Conservation (phyloP, 1,284 basidiomycete species). For the Mrakiaceae sp. region DNA sequence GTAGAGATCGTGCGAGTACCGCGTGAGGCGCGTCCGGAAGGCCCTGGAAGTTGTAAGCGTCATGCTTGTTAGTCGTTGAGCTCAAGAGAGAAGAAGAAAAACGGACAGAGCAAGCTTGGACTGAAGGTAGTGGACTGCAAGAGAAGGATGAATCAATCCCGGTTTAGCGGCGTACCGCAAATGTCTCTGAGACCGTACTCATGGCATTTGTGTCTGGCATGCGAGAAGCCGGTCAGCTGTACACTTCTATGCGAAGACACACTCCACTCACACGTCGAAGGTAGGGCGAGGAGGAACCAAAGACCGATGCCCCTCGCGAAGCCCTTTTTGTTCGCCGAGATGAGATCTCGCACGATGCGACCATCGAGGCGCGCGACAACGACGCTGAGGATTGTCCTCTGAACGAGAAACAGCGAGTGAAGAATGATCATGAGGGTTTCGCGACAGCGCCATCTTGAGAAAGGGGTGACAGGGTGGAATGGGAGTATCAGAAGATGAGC, state of each 20-base stretch:
- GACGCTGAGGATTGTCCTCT: conserved; percentile 75
- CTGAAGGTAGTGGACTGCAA: conserved; percentile 57
- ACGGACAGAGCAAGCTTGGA: conserved; percentile 61
- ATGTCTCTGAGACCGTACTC: conserved; percentile 37
- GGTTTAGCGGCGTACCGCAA: background rate
- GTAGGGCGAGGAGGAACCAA: conserved; percentile 85
- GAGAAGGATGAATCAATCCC: conserved; percentile 9
- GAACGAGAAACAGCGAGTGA: conserved; percentile 78
- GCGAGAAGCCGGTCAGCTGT: no score
- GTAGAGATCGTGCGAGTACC: conserved; percentile 89
- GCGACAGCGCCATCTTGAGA: conserved; percentile 52
- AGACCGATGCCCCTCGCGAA: conserved; percentile 72
- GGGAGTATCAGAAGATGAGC: no score
- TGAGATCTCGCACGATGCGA: conserved; percentile 64
- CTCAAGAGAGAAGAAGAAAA: no score
- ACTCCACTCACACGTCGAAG: conserved; percentile 52
- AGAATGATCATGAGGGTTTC: conserved; percentile 65
- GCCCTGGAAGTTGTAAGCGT: conserved; percentile 25
- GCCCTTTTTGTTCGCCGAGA: conserved; percentile 45
- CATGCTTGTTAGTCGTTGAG: no score
- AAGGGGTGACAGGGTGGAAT: no score
- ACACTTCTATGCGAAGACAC: no score
- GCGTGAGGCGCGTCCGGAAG: conserved; percentile 74
- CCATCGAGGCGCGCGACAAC: conserved; percentile 84
- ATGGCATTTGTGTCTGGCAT: conserved; percentile 71